A percentile compares a stretch with the other conserved stretches of the same genome.
Evolutionary conservation across 2,329 filamentous ascomycete species (phyloP).

Genomic region (Mycogone perniciosa): DNA sequence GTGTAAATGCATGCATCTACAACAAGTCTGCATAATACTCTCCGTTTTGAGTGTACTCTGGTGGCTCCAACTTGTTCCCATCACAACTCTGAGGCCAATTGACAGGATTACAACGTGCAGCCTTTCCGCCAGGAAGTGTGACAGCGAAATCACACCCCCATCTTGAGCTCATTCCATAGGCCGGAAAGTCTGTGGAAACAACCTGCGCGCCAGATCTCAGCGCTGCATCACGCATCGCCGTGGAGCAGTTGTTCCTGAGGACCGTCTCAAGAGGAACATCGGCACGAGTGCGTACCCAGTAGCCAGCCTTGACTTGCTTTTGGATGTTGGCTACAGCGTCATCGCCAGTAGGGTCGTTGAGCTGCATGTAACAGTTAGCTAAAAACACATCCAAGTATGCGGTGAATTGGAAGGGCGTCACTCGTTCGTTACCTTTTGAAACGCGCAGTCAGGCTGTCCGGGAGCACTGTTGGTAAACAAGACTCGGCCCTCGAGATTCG

Average conservation of each 20-base stretch:
- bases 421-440: constrained; percentile 32
- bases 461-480: constrained; percentile 44
- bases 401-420: too few species aligned
- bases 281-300: constrained; percentile 43
- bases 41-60: constrained; percentile 4
- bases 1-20: too few species aligned
- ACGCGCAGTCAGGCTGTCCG: constrained; percentile 39
- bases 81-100: constrained; percentile 16
- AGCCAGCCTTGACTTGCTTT: constrained; percentile 37
- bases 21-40: too few species aligned
- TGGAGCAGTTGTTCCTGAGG: constrained; percentile 30
- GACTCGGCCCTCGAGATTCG: constrained; percentile 36
- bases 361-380: constrained; percentile 18
- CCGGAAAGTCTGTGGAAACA: constrained; percentile 43
- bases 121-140: constrained; percentile 17
- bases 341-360: constrained; percentile 35
- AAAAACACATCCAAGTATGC: too few species aligned
- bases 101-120: constrained; percentile 29
- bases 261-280: constrained; percentile 41
- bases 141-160: constrained; percentile 40
- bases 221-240: constrained; percentile 34
- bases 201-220: constrained; percentile 43
- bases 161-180: constrained; percentile 38
- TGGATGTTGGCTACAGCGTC: constrained; percentile 34
- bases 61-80: constrained; percentile 13